Percentiles rank a stretch among this genome's conserved stretches.
phyloP scores from a whole-genome alignment of 192 early-diverging fungal genomes.

The Backusella circina region DNA sequence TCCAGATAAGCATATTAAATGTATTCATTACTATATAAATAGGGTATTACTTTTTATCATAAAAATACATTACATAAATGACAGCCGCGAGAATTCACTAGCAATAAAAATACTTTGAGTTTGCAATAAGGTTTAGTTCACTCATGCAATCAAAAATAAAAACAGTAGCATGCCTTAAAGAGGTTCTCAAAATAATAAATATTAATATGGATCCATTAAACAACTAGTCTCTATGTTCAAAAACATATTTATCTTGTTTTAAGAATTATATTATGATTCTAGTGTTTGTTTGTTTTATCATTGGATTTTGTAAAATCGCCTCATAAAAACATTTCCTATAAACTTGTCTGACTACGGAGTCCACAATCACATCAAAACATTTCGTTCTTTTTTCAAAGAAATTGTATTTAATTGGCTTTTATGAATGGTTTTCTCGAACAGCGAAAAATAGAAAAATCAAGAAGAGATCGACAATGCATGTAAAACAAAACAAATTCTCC shows the following conservation, averaged over 20 bases:
- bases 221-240: neutral
- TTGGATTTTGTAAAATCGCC: neutral
- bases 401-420: neutral
- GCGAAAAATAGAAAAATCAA: neutral
- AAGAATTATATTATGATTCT: neutral
- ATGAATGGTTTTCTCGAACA: neutral
- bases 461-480: neutral
- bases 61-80: neutral
- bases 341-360: neutral
- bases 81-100: neutral
- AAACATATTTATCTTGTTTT: neutral
- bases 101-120: neutral
- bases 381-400: neutral
- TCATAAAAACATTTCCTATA: neutral
- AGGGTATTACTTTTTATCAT: neutral
- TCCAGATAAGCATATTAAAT: neutral
- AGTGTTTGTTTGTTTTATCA: neutral
- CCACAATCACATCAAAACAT: neutral
- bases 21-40: neutral
- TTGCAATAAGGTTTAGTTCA: neutral
- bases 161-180: neutral
- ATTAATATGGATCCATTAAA: neutral
- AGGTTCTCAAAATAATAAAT: neutral
- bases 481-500: neutral
- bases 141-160: neutral